Evolutionary conservation across 2,329 filamentous ascomycete genomes (phyloP), one percentile per base, ranked within the genome.

Genomic region (Sclerotinia borealis): DNA sequence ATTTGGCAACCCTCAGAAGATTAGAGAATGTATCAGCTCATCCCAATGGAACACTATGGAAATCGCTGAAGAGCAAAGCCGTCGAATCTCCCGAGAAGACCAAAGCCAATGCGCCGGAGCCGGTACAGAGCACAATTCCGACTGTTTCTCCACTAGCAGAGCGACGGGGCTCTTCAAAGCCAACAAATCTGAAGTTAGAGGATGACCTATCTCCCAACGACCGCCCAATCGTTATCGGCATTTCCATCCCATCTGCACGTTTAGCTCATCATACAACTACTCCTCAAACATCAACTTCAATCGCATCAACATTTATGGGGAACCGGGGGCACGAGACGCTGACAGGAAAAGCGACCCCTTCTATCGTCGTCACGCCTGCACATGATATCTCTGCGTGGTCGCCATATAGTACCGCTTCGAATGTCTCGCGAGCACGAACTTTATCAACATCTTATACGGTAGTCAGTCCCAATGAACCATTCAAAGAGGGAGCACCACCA

Each of bases 141-240:
- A 25, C 43, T 37, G 36, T 31, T 7, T 47, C 31, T 45, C 60
- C 60, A 36, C 41, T 62, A 6, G 60, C 49, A 56, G 60, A 56
- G 34, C 37, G 49, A 43, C 39, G 51, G 27, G 56, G 22, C 8
- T 61, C 56, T 47, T 55, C 47, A 29, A 59, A 52, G 36, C 64
- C 62, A 43, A 61, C 66, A 52, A 59, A 62, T 17, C 39, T 67
- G 19, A 70, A 66, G 29, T 48, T 63, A 22, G 64, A 43, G 17
- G 67, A 67, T 63, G 84, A 85, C 65, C 78, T 90, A 4, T 90
- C 88, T 17, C 88, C 89, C 0, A 83, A 82, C 64, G 85, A 89
- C 69, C 80, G 85, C n/a, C 86, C 86, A 1, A 92, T 92, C 64
- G 81, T 89, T 48, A 92, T 91, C 67, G 88, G 88, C 15, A 85